phyloP scores from a whole-genome alignment of 2,329 filamentous ascomycete genomes.

The Xylaria sp. region DNA sequence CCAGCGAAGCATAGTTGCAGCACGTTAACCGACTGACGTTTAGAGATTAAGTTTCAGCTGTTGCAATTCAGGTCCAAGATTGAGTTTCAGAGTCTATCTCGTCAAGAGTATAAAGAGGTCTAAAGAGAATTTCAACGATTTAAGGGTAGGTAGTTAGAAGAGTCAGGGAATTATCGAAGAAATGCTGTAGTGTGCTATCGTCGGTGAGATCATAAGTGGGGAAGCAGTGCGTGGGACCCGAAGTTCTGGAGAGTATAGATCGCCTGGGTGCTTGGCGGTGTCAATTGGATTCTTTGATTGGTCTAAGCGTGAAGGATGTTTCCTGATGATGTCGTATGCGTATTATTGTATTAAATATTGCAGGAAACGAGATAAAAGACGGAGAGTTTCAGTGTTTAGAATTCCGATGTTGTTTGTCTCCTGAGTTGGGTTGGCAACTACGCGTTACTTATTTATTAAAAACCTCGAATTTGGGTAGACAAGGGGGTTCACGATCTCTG shows the following conservation, averaged over 20 bases:
- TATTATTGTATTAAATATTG: background rate
- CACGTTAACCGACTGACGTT: constrained; percentile 23
- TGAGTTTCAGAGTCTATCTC: constrained; percentile 32
- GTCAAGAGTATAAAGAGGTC: background rate
- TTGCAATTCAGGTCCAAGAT: background rate
- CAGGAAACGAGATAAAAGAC: background rate
- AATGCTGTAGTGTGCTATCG: constrained; percentile 14
- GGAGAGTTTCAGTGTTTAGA: background rate
- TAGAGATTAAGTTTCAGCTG: constrained; percentile 29
- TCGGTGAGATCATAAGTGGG: constrained; percentile 35
- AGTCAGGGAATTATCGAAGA: constrained; percentile 18
- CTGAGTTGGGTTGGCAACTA: background rate
- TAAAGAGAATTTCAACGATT: constrained; percentile 20
- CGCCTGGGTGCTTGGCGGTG: constrained; percentile 30
- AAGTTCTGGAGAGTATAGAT: constrained; percentile 39
- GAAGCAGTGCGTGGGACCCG: constrained; percentile 26
- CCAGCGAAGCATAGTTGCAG: constrained; percentile 49
- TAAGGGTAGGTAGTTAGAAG: constrained; percentile 13
- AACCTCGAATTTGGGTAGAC: constrained; percentile 18
- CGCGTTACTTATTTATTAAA: background rate
- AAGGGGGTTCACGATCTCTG: constrained; percentile 41
- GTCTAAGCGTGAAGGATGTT: background rate
- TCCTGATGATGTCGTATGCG: background rate
- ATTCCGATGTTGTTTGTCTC: constrained; percentile 4
- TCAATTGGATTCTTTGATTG: constrained; percentile 24